Evolutionary conservation across 306 rosid genomes (phyloP), one percentile per base, ranked within the genome.

Genomic region (Castanea mollissima): DNA sequence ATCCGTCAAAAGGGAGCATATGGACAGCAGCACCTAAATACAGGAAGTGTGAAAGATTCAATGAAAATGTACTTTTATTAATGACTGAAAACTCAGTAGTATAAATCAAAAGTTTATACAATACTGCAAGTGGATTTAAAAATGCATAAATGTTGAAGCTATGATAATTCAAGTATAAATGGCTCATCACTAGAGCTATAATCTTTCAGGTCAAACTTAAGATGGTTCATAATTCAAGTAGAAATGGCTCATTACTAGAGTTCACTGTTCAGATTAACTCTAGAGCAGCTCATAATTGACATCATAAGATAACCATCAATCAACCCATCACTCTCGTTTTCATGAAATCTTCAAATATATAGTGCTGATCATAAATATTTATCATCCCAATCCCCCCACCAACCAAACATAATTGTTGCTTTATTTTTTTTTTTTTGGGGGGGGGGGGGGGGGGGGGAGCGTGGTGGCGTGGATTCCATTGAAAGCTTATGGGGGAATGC

Each of bases 1-100:
- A 78, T 91, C 95, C 4, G 97, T 93, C 92, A 91, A 78, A 81
- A 91, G 81, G 9, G 93, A 93, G 92, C 97, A 91, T 54, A 91
- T 93, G 27, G 98, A 93, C 79, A 91, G 77, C 71, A 93, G 90
- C 78, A 90, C 98, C 98, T 91, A 78, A 83, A 82, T 74, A 73
- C 35, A 76, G 74, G 52, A 75, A 56, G 67, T 83, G 6, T 54
- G 14, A 52, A 23, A n/a, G 19, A 14, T 1, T 23, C 5, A 1
- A 64, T 2, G 11, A 31, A 38, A 34, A 41, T 5, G 18, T 1
- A 9, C 31, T 32, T 31, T 32, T 29, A 29, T 31, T 31, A 64
- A 29, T 31, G 32, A 6, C 21, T 15, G 41, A 64, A 31, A 64
- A 64, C 41, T 31, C 2, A 15, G 13, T 5, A 31, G 44, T 6